Evolutionary conservation across 345 rosid genomes (phyloP).

Genomic region (Salix exigua): DNA sequence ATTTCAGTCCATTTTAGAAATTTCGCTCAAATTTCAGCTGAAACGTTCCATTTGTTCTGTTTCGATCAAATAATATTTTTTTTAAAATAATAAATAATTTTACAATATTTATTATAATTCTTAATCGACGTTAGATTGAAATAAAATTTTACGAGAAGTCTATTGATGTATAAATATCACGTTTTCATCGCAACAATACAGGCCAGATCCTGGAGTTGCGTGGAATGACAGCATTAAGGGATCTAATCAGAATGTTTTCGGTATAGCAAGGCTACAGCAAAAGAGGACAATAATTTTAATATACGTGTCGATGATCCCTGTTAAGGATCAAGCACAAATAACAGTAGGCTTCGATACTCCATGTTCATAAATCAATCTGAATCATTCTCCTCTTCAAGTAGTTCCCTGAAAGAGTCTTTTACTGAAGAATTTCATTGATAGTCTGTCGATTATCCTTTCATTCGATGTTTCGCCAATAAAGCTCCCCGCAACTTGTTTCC

Average conservation of each 20-base stretch:
- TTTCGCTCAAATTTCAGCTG: no score
- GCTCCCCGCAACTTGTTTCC: not conserved
- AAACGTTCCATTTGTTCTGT: no score
- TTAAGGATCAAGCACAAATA: not conserved
- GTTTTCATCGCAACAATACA: not conserved
- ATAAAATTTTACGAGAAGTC: no score
- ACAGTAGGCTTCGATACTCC: not conserved
- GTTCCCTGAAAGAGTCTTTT: conserved; percentile 27
- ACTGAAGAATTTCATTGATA: conserved; percentile 32
- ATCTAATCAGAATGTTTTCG: not conserved
- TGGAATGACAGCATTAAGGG: not conserved
- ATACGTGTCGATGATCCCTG: not conserved
- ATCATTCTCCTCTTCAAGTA: conserved; percentile 16
- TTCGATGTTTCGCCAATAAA: conserved; percentile 11
- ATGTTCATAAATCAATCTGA: not conserved
- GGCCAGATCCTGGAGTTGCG: not conserved
- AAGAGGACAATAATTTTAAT: not conserved
- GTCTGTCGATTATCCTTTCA: conserved; percentile 25
- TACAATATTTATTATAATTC: no score
- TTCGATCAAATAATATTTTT: no score
- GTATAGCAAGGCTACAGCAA: not conserved
- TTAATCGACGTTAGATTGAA: no score
- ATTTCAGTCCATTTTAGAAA: no score
- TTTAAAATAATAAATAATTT: no score
- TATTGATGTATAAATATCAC: no score